Evolutionary conservation across 768 basidiomycete species (phyloP).

Genomic region (Xerocomellus dryophilus): DNA sequence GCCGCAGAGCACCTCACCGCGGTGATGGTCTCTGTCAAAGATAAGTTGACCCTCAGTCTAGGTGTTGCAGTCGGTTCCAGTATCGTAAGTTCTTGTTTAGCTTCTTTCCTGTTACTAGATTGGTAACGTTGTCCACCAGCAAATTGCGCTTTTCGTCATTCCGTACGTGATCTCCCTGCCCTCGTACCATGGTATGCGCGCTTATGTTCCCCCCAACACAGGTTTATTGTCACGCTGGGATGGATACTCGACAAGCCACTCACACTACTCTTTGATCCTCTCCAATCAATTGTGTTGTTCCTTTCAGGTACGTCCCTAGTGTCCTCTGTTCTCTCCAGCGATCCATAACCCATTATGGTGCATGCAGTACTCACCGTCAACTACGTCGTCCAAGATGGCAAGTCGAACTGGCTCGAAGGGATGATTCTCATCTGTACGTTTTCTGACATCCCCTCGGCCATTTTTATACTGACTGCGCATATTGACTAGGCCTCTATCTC

Average conservation of each 20-base stretch:
- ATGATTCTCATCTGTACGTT: slow-evolving; percentile 62
- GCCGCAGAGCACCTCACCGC: slow-evolving; percentile 91
- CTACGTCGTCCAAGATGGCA: slow-evolving; percentile 82
- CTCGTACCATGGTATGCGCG: neutral
- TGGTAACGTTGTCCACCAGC: slow-evolving; percentile 37
- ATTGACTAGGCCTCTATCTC: slow-evolving; percentile 44
- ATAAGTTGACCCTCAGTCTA: slow-evolving; percentile 81
- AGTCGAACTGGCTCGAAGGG: slow-evolving; percentile 90
- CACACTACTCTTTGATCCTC: slow-evolving; percentile 82
- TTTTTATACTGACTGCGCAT: neutral
- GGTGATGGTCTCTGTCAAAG: slow-evolving; percentile 86
- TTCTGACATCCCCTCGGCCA: neutral
- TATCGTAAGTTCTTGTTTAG: slow-evolving; percentile 49
- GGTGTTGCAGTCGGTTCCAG: slow-evolving; percentile 85
- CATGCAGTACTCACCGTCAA: slow-evolving; percentile 75
- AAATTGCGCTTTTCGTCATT: slow-evolving; percentile 69
- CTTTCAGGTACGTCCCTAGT: slow-evolving; percentile 22
- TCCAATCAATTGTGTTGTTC: slow-evolving; percentile 51
- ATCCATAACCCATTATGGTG: neutral
- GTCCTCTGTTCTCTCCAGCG: neutral
- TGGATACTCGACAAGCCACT: slow-evolving; percentile 81
- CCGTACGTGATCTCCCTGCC: slow-evolving; percentile 38
- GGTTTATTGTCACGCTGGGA: slow-evolving; percentile 69
- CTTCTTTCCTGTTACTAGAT: neutral
- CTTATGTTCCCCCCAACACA: slow-evolving; percentile 29